Base-by-base conservation (phyloP, 1,284 basidiomycete genomes). In the Veloporphyrellus conicus region DNA sequence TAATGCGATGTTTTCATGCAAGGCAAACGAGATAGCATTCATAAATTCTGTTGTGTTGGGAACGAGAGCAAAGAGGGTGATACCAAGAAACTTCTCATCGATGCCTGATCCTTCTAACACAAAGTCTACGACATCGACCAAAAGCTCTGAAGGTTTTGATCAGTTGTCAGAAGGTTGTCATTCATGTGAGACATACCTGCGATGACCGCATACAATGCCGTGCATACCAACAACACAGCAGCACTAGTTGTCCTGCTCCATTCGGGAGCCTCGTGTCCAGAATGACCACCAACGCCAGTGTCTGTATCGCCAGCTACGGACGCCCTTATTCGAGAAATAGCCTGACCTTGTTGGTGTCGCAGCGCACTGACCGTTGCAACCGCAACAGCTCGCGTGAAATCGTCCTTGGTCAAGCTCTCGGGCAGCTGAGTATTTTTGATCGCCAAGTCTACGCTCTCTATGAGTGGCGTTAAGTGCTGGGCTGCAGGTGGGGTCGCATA, bases 21-120 rank as follows among this genome's bases (percentile, higher is more conserved):
- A 72, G 15, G 96, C 95, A 63, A 99, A 99, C n/a, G 93, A 95
- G 62, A 99, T 96, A 47, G 96, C 96, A 66, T 99, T 99, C 95
- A 99, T 98, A 67, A 99, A 99, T 71, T 99, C 96, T 18, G 96
- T 99, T 15, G 94, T 97, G 68, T 99, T 99, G 10, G 96, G 96
- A 0, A 99, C 94, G 28, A 99, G 79, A 2, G 96, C 95, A 61
- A 99, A 99, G 9, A 99, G 77, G 0, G 94, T 98, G 48, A 99
- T 79, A 38, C 96, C 96, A 27, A 99, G 77, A 74, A 99, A 95
- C 67, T 99, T 99, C 66, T 99, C 95, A 54, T 96, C 91, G 32
- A 99, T 90, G 0, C 92, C 91, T 0, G 91, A 93, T n/a, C 86
- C 93, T 54, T 92, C 74, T 19, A 99, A 75, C 2, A 99, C 86